Conservation (phyloP, 306 rosid species). For the Purshia tridentata region DNA sequence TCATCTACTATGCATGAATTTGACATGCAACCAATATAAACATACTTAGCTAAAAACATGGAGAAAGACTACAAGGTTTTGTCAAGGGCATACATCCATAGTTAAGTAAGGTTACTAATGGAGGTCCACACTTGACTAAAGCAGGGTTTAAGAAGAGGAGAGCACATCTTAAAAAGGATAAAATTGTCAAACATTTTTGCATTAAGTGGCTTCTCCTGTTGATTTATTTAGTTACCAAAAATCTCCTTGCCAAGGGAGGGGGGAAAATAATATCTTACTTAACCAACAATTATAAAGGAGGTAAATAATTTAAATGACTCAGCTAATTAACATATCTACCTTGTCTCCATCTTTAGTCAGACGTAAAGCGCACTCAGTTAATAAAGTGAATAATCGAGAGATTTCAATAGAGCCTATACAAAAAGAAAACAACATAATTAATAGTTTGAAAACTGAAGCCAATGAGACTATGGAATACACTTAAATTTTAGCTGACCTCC, state of each 20-base stretch:
- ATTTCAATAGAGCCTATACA: conserved; percentile 43
- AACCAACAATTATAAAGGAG: neutral
- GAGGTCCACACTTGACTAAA: too few species aligned
- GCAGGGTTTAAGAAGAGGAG: too few species aligned
- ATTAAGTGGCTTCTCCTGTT: neutral
- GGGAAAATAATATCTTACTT: neutral
- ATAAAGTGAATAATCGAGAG: conserved; percentile 45
- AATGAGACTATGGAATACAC: neutral
- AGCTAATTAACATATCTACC: conserved; percentile 38
- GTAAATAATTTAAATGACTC: neutral
- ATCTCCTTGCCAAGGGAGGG: neutral
- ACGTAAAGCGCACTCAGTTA: conserved; percentile 71
- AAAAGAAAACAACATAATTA: conserved; percentile 1
- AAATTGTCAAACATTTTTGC: too few species aligned
- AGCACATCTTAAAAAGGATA: too few species aligned
- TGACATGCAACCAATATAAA: neutral
- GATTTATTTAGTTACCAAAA: neutral
- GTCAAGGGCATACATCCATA: too few species aligned
- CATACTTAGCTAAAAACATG: neutral
- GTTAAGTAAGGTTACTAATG: too few species aligned
- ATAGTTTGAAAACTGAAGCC: neutral
- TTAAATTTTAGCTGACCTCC: conserved; percentile 50
- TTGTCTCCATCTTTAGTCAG: conserved; percentile 89
- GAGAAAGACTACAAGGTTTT: too few species aligned
- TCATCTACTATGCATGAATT: neutral